These are phyloP conservation scores for Cercospora canescens DNA, from an alignment of 2,329 filamentous ascomycete species.

Conservation along the genomic window DNA sequence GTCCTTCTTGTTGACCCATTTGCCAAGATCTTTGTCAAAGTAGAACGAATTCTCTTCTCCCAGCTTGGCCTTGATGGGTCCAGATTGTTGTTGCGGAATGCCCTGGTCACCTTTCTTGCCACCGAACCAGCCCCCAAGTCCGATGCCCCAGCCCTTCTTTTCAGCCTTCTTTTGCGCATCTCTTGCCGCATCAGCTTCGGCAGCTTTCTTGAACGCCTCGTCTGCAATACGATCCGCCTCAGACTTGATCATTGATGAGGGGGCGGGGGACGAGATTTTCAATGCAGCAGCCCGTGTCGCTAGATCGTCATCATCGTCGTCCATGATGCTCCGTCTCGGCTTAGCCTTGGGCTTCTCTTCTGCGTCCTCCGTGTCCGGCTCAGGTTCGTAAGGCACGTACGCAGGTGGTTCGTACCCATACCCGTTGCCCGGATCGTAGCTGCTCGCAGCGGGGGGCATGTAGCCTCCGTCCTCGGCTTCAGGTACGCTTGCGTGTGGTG, in stretches of 20 bases:
- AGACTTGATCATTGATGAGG: constrained; percentile 22
- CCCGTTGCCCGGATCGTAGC: constrained; percentile 57
- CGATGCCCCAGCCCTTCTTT: constrained; percentile 61
- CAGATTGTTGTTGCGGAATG: constrained; percentile 55
- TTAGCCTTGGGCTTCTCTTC: constrained; percentile 53
- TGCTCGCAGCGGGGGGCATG: constrained; percentile 57
- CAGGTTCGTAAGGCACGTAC: constrained; percentile 52
- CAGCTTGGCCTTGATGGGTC: constrained; percentile 87
- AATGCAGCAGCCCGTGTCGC: constrained; percentile 50
- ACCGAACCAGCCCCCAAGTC: constrained; percentile 76
- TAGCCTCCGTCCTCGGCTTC: constrained; percentile 21
- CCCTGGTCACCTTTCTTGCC: constrained; percentile 60
- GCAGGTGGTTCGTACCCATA: constrained; percentile 52
- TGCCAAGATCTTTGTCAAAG: constrained; percentile 93
- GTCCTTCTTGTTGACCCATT: constrained; percentile 96
- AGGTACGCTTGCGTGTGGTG: background rate
- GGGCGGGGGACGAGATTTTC: constrained; percentile 31
- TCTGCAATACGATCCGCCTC: constrained; percentile 71
- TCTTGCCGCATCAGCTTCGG: constrained; percentile 68
- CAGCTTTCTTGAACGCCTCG: constrained; percentile 81
- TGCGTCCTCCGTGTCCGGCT: constrained; percentile 53
- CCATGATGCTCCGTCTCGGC: constrained; percentile 74
- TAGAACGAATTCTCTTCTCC: constrained; percentile 92
- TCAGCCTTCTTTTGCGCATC: constrained; percentile 44
- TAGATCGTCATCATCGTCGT: constrained; percentile 67